phyloP scores from a whole-genome alignment of 352 stramenopile genomes.

The Phytophthora fragariaefolia region DNA sequence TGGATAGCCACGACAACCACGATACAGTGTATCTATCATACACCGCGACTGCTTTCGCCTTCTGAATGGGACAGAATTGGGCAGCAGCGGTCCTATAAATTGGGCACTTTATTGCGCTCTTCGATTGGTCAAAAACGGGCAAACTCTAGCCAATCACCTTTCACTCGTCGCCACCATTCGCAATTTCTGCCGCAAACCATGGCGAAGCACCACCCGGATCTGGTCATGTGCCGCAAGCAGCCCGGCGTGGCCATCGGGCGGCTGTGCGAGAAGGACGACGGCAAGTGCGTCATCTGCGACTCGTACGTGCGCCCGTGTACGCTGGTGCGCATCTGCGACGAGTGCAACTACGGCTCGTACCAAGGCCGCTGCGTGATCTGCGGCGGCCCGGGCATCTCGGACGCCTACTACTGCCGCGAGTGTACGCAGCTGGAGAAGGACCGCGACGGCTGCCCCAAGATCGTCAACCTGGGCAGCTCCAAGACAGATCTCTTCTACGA shows the following conservation, averaged over 20 bases:
- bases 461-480: conserved; percentile 97
- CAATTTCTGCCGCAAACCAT: conserved; percentile 68
- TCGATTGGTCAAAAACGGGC: too few relatives aligned
- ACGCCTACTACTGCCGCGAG: conserved; percentile 99
- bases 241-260: conserved; percentile 97
- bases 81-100: too few relatives aligned
- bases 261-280: conserved; percentile 99
- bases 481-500: conserved; percentile 99
- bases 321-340: conserved; percentile 99
- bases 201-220: conserved; percentile 99
- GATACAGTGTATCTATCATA: too few relatives aligned
- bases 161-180: too few relatives aligned
- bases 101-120: too few relatives aligned
- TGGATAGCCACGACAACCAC: too few relatives aligned
- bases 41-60: too few relatives aligned
- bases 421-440: conserved; percentile 97
- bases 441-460: conserved; percentile 99
- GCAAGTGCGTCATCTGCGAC: conserved; percentile 99
- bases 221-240: conserved; percentile 99
- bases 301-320: conserved; percentile 98
- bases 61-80: too few relatives aligned
- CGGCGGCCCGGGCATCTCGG: conserved; percentile 96
- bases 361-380: conserved; percentile 98
- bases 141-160: too few relatives aligned
- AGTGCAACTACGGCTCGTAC: conserved; percentile 99